phyloP scores from a whole-genome alignment of 2,329 filamentous ascomycete genomes.

The Penicillium verrucosum region DNA sequence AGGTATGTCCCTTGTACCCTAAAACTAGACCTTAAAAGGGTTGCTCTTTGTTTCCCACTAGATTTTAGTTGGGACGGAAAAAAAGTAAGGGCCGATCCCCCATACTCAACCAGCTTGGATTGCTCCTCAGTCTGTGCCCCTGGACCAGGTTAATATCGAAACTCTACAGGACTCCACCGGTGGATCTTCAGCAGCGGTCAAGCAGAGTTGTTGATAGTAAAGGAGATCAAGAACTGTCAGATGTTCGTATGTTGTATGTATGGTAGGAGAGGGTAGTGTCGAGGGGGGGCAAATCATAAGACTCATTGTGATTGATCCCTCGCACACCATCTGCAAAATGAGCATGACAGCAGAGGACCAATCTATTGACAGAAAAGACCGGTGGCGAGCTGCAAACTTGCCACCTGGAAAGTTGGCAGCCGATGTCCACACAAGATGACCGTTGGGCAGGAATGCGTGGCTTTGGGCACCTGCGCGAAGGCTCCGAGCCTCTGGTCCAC shows the following conservation, averaged over 20 bases:
- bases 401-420: slow-evolving; percentile 14
- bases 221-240: slow-evolving; percentile 1
- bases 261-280: background rate
- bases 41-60: background rate
- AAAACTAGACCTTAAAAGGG: background rate
- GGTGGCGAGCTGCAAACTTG: slow-evolving; percentile 15
- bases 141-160: slow-evolving; percentile 6
- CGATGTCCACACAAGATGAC: slow-evolving; percentile 9
- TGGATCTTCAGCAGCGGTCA: slow-evolving; percentile 16
- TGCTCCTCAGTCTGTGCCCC: slow-evolving; percentile 24
- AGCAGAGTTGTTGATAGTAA: background rate
- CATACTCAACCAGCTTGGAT: slow-evolving; percentile 19
- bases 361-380: slow-evolving; percentile 13
- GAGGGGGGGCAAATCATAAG: background rate
- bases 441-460: slow-evolving; percentile 42
- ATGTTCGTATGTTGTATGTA: background rate
- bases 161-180: slow-evolving; percentile 10
- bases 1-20: background rate
- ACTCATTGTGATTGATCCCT: slow-evolving; percentile 7
- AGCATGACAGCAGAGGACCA: slow-evolving; percentile 4
- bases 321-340: slow-evolving; percentile 5
- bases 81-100: slow-evolving; percentile 19
- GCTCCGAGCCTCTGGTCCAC: slow-evolving; percentile 12
- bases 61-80: slow-evolving; percentile 11
- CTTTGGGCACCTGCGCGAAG: slow-evolving; percentile 32